Percentiles rank a stretch among this genome's conserved stretches.
Conservation (phyloP, 2,329 filamentous ascomycete genomes). For the Fusarium veterinarium region DNA sequence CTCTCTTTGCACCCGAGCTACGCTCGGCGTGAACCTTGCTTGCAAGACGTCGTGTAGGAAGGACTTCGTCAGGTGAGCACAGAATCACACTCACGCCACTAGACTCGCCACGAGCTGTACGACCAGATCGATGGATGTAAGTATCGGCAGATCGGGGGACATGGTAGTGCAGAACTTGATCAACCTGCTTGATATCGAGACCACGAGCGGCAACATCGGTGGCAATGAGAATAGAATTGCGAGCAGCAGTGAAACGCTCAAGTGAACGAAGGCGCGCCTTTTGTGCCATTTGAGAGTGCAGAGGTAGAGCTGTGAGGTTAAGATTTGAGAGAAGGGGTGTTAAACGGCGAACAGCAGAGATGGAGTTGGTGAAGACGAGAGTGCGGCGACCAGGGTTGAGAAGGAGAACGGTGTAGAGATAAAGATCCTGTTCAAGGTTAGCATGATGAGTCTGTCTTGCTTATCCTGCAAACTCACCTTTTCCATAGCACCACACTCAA, state of each 20-base stretch:
- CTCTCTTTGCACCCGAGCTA: conserved; percentile 58
- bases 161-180: conserved; percentile 95
- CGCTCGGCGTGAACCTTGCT: conserved; percentile 83
- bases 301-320: conserved; percentile 76
- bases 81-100: conserved; percentile 87
- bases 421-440: conserved; percentile 74
- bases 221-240: conserved; percentile 81
- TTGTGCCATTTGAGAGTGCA: conserved; percentile 96
- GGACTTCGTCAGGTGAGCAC: conserved; percentile 90
- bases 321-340: conserved; percentile 87
- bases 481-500: conserved; percentile 93
- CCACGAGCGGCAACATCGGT: conserved; percentile 95
- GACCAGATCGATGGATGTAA: conserved; percentile 95
- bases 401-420: conserved; percentile 87
- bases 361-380: conserved; percentile 95
- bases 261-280: conserved; percentile 94
- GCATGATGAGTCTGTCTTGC: background rate
- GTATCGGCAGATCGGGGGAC: conserved; percentile 90
- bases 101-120: conserved; percentile 85
- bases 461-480: conserved; percentile 69
- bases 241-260: conserved; percentile 82
- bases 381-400: conserved; percentile 84
- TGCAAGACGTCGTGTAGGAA: conserved; percentile 83
- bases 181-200: conserved; percentile 90
- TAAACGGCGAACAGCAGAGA: conserved; percentile 88